phyloP scores from a whole-genome alignment of 768 basidiomycete genomes.

The Termitomyces sp. region DNA sequence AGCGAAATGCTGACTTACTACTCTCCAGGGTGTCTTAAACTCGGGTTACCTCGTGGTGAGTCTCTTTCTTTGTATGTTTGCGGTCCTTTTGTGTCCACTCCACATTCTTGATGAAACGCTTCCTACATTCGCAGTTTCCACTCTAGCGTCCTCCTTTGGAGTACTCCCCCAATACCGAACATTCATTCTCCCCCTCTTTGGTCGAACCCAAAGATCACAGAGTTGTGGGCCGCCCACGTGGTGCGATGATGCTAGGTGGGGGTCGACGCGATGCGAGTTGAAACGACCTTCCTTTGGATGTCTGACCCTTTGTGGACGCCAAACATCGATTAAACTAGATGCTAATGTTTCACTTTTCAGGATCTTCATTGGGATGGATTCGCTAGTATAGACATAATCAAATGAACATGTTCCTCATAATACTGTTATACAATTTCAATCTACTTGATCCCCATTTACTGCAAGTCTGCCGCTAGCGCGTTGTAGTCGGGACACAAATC shows the following conservation, averaged over 20 bases:
- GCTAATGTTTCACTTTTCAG: neutral
- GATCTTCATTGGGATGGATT: neutral
- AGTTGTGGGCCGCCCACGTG: conserved; percentile 61
- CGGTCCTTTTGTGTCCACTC: conserved; percentile 6
- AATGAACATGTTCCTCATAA: neutral
- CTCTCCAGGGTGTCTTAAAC: neutral
- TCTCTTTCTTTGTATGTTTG: neutral
- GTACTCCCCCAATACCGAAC: conserved; percentile 76
- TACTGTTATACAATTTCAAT: neutral
- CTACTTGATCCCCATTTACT: conserved; percentile 15
- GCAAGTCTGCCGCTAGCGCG: conserved; percentile 23
- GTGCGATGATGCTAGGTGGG: conserved; percentile 78
- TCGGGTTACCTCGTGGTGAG: neutral
- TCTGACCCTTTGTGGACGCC: conserved; percentile 48
- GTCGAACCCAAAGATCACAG: conserved; percentile 69
- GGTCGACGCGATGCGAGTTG: conserved; percentile 72
- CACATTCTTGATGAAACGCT: conserved; percentile 47
- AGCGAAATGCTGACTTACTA: neutral
- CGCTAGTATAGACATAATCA: too few species aligned
- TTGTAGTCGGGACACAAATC: conserved; percentile 28
- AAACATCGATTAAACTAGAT: neutral
- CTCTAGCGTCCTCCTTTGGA: conserved; percentile 67
- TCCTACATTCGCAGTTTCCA: conserved; percentile 89
- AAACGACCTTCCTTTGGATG: conserved; percentile 88
- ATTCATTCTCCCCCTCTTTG: conserved; percentile 67